These are phyloP conservation scores for Haematococcus sp. DNA, from an alignment of 139 green algal species.

Conservation along the genomic window DNA sequence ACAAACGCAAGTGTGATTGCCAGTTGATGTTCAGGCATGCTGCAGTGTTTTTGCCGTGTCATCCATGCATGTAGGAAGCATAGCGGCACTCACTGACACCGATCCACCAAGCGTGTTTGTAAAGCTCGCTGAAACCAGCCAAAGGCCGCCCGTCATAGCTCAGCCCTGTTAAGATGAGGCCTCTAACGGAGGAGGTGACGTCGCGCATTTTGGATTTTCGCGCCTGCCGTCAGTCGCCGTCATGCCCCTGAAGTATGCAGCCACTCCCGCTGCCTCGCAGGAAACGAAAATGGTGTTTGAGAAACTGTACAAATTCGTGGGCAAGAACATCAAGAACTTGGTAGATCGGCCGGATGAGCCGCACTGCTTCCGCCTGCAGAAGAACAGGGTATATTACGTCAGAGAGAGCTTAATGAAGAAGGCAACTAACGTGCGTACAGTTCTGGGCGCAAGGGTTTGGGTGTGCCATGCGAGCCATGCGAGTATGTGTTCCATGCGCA, in stretches of 20 bases:
- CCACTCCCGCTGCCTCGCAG: slow-evolving; percentile 29
- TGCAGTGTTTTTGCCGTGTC: no score
- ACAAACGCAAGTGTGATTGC: no score
- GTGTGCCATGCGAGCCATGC: background rate
- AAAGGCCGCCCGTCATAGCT: no score
- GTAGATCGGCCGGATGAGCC: slow-evolving; percentile 81
- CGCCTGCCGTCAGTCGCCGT: background rate
- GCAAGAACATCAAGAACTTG: slow-evolving; percentile 93
- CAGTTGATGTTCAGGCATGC: no score
- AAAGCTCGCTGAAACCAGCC: no score
- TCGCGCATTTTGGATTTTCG: background rate
- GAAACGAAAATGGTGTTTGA: slow-evolving; percentile 96
- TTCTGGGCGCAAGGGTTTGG: background rate
- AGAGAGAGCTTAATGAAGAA: slow-evolving; percentile 87
- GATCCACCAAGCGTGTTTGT: no score
- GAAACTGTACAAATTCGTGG: slow-evolving; percentile 98
- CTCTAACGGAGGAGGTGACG: slow-evolving; percentile 57
- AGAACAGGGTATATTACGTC: slow-evolving; percentile 96
- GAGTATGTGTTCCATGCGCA: background rate
- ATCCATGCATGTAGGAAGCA: no score
- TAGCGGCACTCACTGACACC: no score
- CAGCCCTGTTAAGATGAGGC: no score
- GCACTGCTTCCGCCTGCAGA: slow-evolving; percentile 90
- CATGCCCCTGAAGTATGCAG: background rate
- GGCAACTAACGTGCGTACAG: slow-evolving; percentile 77